Percentiles rank a stretch among this genome's conserved stretches.
phyloP scores from a whole-genome alignment of 352 stramenopile species.

The Phytophthora constricta region DNA sequence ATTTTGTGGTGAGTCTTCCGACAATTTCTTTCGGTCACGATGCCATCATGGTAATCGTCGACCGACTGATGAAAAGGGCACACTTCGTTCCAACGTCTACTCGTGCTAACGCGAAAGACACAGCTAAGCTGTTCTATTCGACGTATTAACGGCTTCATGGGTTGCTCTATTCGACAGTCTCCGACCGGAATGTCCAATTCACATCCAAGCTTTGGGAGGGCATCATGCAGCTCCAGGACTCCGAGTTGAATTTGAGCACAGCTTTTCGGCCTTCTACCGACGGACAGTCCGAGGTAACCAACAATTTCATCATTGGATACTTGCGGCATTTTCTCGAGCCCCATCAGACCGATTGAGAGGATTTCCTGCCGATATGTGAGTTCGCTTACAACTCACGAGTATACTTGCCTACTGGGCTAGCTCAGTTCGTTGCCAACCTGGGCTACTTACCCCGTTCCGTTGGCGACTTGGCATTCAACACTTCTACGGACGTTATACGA shows the following conservation, averaged over 20 bases:
- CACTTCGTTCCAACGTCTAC: constrained; percentile 15
- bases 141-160: constrained; percentile 3
- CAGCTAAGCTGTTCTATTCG: constrained; percentile 4
- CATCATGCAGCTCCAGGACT: constrained; percentile 6
- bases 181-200: constrained; percentile 8
- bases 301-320: constrained; percentile 15
- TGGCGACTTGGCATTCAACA: not conserved
- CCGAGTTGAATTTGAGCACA: constrained; percentile 6
- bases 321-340: constrained; percentile 11
- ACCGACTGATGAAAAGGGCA: constrained; percentile 19
- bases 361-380: not conserved
- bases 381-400: constrained; percentile 15
- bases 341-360: constrained; percentile 3
- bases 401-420: constrained; percentile 8
- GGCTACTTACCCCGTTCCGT: constrained; percentile 16
- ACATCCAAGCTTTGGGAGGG: constrained; percentile 1
- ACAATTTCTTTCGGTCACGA: constrained; percentile 2
- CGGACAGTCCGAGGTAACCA: constrained; percentile 11
- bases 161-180: not conserved
- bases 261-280: constrained; percentile 10
- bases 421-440: constrained; percentile 1
- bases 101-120: not conserved
- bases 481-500: not conserved
- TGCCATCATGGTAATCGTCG: constrained; percentile 12
- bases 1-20: constrained; percentile 19